Base-by-base conservation (phyloP, 495 filamentous ascomycete species). In the Podospora anserina region DNA sequence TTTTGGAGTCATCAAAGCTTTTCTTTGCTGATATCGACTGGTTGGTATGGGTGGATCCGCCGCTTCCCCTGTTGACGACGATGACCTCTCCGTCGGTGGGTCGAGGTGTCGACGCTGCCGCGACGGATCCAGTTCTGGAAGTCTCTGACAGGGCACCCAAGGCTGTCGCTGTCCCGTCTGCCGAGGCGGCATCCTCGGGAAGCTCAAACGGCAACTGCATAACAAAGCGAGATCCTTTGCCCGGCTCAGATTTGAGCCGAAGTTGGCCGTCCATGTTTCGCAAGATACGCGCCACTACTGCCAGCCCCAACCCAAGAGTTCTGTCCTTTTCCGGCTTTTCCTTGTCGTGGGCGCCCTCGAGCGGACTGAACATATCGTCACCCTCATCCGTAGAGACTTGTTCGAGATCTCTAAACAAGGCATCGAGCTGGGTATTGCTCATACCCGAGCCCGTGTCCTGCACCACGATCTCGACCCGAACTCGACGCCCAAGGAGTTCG, bases 221-320 rank as follows among this genome's bases (percentile, higher is more conserved):
- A 20, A 90, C 84, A 71, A 98, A 96, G 32, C 90, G 85, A 34
- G 93, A 94, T 1, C 94, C 94, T 72, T 90, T 91, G 0, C 92
- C 91, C 76, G 90, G 86, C 75, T 96, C 92, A 0, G 93, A 96
- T 70, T 93, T 96, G 5, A 98, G 82, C 26, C 91, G 87, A 20
- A 98, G 77, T 68, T 97, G 94, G 0, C 94, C 94, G 65, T 94
- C 88, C 90, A 96, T 94, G 72, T 91, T 97, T n/a, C 87, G 86
- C 23, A 97, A 82, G 59, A 92, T 92, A 26, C 93, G 84, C 55
- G 94, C 91, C 2, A 97, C 93, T 15, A 96, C 81, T 2, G 94
- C 94, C 28, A 98, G 84, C 0, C 94, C 94, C 4, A 98, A 82
- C 0, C 94, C 94, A 3, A 98, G 76, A 1, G 88, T 78, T 28